Percentiles rank a stretch among this genome's conserved stretches.
Evolutionary conservation across 805 yeast species (phyloP).

Genomic region (Yarrowia keelungensis): DNA sequence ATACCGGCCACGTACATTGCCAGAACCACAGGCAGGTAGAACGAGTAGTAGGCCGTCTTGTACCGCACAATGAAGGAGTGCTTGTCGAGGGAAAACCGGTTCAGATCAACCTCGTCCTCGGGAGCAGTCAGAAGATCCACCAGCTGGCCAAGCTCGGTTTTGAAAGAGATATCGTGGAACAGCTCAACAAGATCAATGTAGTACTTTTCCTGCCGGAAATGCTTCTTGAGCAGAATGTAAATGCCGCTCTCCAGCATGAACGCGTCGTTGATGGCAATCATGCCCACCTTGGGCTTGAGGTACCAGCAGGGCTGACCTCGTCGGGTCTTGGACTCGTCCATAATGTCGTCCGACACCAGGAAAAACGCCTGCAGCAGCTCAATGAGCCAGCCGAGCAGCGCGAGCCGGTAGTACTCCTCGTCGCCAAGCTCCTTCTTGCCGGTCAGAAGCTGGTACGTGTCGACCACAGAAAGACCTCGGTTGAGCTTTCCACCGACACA

Average conservation of each 20-base stretch:
- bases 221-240: slow-evolving; percentile 84
- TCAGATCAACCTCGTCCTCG: slow-evolving; percentile 88
- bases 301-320: slow-evolving; percentile 99
- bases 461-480: slow-evolving; percentile 95
- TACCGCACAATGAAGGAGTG: slow-evolving; percentile 94
- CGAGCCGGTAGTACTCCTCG: slow-evolving; percentile 81
- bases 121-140: slow-evolving; percentile 97
- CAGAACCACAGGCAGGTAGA: slow-evolving; percentile 95
- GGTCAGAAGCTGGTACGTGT: slow-evolving; percentile 83
- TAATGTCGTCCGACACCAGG: slow-evolving; percentile 97
- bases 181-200: slow-evolving; percentile 90
- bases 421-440: slow-evolving; percentile 65
- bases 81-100: slow-evolving; percentile 83
- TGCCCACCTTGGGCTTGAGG: slow-evolving; percentile 74
- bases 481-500: slow-evolving; percentile 96
- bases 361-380: slow-evolving; percentile 83
- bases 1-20: slow-evolving; percentile 94
- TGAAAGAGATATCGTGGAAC: slow-evolving; percentile 97
- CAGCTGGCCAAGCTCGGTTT: slow-evolving; percentile 96
- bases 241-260: slow-evolving; percentile 96
- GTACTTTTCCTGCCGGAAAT: slow-evolving; percentile 81
- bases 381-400: slow-evolving; percentile 92
- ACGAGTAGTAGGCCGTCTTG: slow-evolving; percentile 97
- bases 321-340: slow-evolving; percentile 96
- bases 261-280: slow-evolving; percentile 95